Evolutionary conservation across 352 stramenopile genomes (phyloP).

Genomic region (Lagenidium sp.): DNA sequence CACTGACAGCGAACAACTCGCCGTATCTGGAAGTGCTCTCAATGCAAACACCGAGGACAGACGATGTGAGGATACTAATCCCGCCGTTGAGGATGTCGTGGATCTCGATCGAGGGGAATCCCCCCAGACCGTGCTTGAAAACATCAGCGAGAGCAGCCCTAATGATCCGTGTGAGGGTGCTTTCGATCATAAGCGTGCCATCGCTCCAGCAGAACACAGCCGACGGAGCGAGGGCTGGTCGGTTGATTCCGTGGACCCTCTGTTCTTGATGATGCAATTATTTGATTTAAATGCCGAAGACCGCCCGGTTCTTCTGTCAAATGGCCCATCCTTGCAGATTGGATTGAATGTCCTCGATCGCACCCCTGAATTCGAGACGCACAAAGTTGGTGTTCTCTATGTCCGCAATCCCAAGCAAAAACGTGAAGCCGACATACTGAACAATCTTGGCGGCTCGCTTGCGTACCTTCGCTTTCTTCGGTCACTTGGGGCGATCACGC

Average conservation of each 20-base stretch:
- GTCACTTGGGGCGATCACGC: slow-evolving; percentile 53
- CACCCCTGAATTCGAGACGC: slow-evolving; percentile 73
- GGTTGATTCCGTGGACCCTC: slow-evolving; percentile 44
- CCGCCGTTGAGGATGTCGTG: background rate
- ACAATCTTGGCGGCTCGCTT: slow-evolving; percentile 59
- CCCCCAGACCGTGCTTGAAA: background rate
- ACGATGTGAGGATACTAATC: background rate
- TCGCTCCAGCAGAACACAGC: too few species aligned
- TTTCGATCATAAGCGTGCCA: too few species aligned
- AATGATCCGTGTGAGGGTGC: too few species aligned
- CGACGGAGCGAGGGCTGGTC: too few species aligned
- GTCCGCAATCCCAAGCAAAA: slow-evolving; percentile 45
- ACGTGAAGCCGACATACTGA: slow-evolving; percentile 58
- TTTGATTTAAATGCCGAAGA: slow-evolving; percentile 55
- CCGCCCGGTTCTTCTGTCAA: slow-evolving; percentile 45
- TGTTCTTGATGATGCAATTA: slow-evolving; percentile 78
- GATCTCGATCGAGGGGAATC: background rate
- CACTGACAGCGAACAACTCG: background rate
- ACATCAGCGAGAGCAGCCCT: background rate
- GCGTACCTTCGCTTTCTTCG: slow-evolving; percentile 70
- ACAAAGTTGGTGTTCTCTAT: slow-evolving; percentile 84
- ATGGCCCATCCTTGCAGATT: slow-evolving; percentile 41
- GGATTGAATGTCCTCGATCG: slow-evolving; percentile 73
- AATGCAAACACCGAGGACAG: too few species aligned
- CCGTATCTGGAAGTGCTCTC: background rate